These are phyloP conservation scores for Pilobolus umbonatus DNA, from an alignment of 192 early-diverging fungal genomes.

Conservation along the genomic window DNA sequence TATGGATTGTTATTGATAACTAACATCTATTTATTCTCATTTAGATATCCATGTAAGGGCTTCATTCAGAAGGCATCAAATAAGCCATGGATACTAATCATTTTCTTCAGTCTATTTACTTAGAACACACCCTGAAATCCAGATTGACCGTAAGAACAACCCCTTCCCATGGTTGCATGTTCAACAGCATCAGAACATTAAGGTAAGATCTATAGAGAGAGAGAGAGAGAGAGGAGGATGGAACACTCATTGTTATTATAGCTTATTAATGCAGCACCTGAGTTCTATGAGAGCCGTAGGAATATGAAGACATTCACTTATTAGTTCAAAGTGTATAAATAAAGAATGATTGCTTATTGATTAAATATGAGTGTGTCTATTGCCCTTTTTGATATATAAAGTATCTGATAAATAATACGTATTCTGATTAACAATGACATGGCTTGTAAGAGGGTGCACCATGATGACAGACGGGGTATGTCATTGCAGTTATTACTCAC, in stretches of 20 bases:
- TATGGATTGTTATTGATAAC: neutral
- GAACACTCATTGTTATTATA: neutral
- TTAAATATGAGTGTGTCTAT: too few species aligned
- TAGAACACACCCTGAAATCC: constrained; percentile 12
- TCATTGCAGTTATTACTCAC: too few species aligned
- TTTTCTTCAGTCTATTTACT: neutral
- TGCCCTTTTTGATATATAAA: too few species aligned
- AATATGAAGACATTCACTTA: constrained; percentile 1
- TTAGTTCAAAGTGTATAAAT: too few species aligned
- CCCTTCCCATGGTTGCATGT: constrained; percentile 16
- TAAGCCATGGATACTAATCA: too few species aligned
- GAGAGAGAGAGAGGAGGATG: neutral
- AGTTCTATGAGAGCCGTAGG: constrained; percentile 19
- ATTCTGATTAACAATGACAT: too few species aligned
- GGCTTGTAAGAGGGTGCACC: too few species aligned
- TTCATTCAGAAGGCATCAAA: neutral
- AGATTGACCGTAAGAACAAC: constrained; percentile 11
- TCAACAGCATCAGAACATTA: constrained; percentile 15
- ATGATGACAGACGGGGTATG: too few species aligned
- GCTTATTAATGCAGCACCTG: constrained; percentile 14
- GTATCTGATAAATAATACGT: too few species aligned
- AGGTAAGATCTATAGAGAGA: constrained; percentile 4
- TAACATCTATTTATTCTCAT: neutral
- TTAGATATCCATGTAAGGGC: constrained; percentile 17
- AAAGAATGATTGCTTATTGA: too few species aligned